Base-by-base conservation (phyloP, 2,329 filamentous ascomycete genomes). In the Scedosporium apiospermum region DNA sequence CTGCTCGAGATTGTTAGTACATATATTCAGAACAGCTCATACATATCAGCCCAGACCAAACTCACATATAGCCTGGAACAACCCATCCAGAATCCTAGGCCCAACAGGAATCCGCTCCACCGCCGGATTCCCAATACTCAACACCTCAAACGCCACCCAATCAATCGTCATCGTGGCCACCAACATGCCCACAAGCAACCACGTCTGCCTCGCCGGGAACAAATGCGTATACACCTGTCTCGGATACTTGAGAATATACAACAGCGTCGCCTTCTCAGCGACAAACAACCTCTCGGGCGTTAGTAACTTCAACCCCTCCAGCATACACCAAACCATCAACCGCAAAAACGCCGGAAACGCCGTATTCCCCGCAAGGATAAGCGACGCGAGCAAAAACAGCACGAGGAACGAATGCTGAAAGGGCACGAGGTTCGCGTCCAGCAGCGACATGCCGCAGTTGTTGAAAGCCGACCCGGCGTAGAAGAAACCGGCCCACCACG, bases 401-500 rank as follows among this genome's bases (percentile, higher is more conserved):
- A 82, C 77, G 63, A 81, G 82, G 65, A 78, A 78, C 0, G 77
- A 74, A 38, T 75, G 75, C 63, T 83, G 80, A 63, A 87, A 88
- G 0, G 83, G 82, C 3, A 82, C 75, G 75, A 90, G 86, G 68
- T 88, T 88, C 49, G 82, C 80, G 69, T 89, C 86, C 12, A 89
- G 73, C 42, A 89, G 75, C 21, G 82, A 83, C 85, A 90, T 88
- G 49, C 87, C 86, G n/a, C 81, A 85, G 66, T 89, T 89, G 72
- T 88, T 88, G 72, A 89, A 90, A 0, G 86, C 87, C 18, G 84
- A 88, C 4, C 85, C 80, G 1, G 83, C 84, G 65, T 88, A 86
- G 73, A 89, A 90, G 55, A 85, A 80, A 49, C 87, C 87, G 2
- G 85, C 76, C 86, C 87, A 89, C 83, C 84, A 88, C 41, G 87